Conservation (phyloP, 495 filamentous ascomycete species). For the Penicillium canescens region DNA sequence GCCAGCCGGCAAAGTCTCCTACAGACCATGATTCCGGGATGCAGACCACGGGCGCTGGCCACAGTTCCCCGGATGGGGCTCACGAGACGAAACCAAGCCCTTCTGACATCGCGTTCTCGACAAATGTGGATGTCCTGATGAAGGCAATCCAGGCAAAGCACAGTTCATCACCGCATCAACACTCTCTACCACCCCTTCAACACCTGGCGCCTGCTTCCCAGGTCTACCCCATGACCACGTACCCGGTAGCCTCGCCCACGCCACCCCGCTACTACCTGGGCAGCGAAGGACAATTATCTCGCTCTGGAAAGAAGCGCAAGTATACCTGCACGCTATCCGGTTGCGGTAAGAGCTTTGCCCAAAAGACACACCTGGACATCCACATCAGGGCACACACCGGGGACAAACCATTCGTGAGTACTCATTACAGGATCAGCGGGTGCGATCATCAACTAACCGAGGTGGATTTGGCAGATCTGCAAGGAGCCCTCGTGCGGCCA, state of each 20-base stretch:
- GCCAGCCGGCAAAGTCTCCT: conserved; percentile 25
- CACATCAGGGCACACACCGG: conserved; percentile 90
- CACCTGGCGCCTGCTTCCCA: conserved; percentile 28
- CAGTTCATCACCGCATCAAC: conserved; percentile 26
- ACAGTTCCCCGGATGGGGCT: conserved; percentile 3
- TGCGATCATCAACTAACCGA: neutral
- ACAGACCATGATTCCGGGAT: conserved; percentile 8
- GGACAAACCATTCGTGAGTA: conserved; percentile 83
- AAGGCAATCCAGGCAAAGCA: conserved; percentile 80
- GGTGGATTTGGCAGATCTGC: conserved; percentile 57
- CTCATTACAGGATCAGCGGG: neutral
- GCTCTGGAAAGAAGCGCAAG: conserved; percentile 45
- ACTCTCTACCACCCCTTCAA: conserved; percentile 38
- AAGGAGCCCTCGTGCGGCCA: conserved; percentile 73
- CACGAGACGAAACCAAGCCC: conserved; percentile 18
- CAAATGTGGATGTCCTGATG: conserved; percentile 88
- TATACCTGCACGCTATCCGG: conserved; percentile 74
- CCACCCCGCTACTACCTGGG: conserved; percentile 26
- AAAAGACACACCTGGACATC: conserved; percentile 93
- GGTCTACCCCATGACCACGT: conserved; percentile 26
- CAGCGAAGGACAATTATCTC: conserved; percentile 31
- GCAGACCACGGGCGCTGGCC: conserved; percentile 5
- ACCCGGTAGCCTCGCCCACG: conserved; percentile 17
- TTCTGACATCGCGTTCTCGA: conserved; percentile 65
- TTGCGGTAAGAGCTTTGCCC: conserved; percentile 81